Conservation (phyloP, 495 filamentous ascomycete species). For the Xylaria telfairii region DNA sequence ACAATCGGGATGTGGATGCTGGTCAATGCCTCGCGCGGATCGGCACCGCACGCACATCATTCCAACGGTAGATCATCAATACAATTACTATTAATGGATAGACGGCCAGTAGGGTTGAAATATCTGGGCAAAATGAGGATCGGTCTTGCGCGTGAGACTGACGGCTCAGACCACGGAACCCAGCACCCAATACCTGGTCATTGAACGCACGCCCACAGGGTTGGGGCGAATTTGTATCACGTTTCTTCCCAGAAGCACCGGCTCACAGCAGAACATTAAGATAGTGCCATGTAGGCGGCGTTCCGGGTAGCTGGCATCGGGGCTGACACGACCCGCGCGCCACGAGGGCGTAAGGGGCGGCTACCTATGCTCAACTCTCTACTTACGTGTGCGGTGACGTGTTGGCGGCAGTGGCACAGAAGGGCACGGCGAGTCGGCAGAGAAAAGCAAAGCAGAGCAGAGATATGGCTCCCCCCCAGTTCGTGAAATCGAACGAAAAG, state of each 20-base stretch:
- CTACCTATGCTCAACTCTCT: background rate
- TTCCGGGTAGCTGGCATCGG: conserved; percentile 27
- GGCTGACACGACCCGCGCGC: conserved; percentile 25
- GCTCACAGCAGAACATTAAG: conserved; percentile 2
- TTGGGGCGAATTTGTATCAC: background rate
- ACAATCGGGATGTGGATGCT: background rate
- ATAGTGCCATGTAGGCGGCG: no score
- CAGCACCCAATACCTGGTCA: background rate
- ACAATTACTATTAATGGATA: conserved; percentile 7
- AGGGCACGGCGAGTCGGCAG: conserved; percentile 5
- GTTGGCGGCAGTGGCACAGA: conserved; percentile 10
- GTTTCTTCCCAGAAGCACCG: background rate
- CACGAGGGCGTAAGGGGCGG: conserved; percentile 17
- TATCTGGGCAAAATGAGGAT: background rate
- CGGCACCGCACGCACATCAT: conserved; percentile 16
- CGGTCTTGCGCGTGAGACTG: background rate
- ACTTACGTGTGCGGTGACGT: background rate
- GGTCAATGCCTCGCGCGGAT: conserved; percentile 5
- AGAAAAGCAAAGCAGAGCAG: conserved; percentile 23
- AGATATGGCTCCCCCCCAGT: background rate
- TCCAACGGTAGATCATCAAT: conserved; percentile 18
- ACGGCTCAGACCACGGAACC: background rate
- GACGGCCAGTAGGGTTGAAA: background rate
- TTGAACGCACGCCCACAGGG: conserved; percentile 6
- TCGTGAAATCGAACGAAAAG: background rate